Base-by-base conservation (phyloP, 139 green algal species). In the Ettlia oleoabundans region DNA sequence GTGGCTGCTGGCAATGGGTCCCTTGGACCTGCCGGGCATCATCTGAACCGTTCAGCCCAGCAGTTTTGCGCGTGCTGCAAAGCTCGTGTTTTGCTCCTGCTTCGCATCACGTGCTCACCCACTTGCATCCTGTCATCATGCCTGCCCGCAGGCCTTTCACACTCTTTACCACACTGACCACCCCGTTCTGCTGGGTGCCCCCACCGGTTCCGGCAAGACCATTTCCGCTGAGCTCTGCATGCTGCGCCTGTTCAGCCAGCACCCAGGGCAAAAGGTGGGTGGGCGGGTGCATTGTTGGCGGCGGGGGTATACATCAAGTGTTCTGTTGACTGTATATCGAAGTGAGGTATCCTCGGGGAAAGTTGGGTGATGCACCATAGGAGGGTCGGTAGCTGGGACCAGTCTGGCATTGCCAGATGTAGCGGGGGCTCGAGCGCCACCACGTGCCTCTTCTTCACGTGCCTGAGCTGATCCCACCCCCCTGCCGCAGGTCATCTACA, bases 81-180 rank as follows among this genome's bases (percentile, higher is more conserved):
- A n/a, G n/a, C n/a, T n/a, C n/a, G n/a, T n/a, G n/a, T n/a, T n/a
- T n/a, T n/a, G n/a, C n/a, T n/a, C n/a, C n/a, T n/a, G n/a, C n/a
- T n/a, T n/a, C n/a, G n/a, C n/a, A n/a, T n/a, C n/a, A n/a, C n/a
- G n/a, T n/a, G n/a, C n/a, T n/a, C n/a, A n/a, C n/a, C n/a, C n/a
- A n/a, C n/a, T n/a, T n/a, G n/a, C n/a, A 58, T 24, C 47, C 15
- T 10, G 47, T 15, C 47, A 15, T 58, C 47, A 58, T 15, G 13
- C 47, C 47, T 32, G 32, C 30, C 62, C 28, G 30, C 94, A 98
- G 89, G 95, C 93, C 10, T 99, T 99, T 88, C 94, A 98, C 88
- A 96, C 95, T 4, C 91, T 99, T 76, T 99, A 97, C 87, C 95
- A 99, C 85, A 98, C 92, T 2, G 94, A 99, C 82, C 88, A 96